Evolutionary conservation across 495 filamentous ascomycete species (phyloP).

Genomic region (Platismatia glauca): DNA sequence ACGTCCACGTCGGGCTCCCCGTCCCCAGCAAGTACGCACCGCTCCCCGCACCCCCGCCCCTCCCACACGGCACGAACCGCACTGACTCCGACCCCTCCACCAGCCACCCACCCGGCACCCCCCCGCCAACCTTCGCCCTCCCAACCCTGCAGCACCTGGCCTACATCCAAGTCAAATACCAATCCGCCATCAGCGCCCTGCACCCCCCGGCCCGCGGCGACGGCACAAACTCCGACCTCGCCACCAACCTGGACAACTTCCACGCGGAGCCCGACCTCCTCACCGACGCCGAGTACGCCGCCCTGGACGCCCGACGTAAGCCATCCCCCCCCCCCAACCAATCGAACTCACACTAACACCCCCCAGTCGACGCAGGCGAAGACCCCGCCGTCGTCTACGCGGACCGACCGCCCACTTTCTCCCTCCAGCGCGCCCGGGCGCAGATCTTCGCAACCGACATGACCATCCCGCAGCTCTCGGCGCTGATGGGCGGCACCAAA

Average conservation of each 20-base stretch:
- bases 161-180: constrained; percentile 23
- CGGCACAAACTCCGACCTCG: neutral
- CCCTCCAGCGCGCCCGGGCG: neutral
- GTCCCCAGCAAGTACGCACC: neutral
- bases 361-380: neutral
- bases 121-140: constrained; percentile 14
- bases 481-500: constrained; percentile 12
- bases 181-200: constrained; percentile 15
- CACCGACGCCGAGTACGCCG: neutral
- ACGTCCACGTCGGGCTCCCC: constrained; percentile 26
- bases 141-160: constrained; percentile 24
- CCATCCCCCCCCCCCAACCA: neutral
- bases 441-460: constrained; percentile 8
- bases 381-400: neutral
- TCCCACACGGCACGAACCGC: neutral
- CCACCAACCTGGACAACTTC: constrained; percentile 10
- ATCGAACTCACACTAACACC: neutral
- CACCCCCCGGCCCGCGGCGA: constrained; percentile 13
- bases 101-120: neutral
- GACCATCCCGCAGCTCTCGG: constrained; percentile 3
- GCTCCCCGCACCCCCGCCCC: neutral
- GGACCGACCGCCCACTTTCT: neutral
- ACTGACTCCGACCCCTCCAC: neutral
- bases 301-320: neutral
- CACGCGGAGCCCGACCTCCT: neutral